Evolutionary conservation across 2,329 filamentous ascomycete species (phyloP), one percentile per base, ranked within the genome.

Genomic region (Botrytis cinerea): DNA sequence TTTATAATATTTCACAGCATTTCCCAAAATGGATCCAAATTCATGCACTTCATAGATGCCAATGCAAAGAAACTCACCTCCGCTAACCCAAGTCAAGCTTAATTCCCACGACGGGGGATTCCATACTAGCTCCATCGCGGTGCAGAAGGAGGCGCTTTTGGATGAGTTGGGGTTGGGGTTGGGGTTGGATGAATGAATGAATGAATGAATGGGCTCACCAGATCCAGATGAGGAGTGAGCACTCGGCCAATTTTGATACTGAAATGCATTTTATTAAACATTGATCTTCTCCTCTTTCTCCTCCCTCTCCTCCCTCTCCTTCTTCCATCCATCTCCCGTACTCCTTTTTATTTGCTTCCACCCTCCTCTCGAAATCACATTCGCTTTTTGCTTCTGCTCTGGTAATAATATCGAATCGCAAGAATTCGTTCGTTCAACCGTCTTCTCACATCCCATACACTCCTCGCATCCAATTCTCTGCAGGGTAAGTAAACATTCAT

Each of bases 401-500:
- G 22, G 25, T 14, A 32, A 48, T 2, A 48, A 48, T 2, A 48
- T n/a, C 10, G 3, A 35, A 45, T 20, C 12, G 18, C 18, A 28
- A 32, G n/a, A 60, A 48, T 60, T 38, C 69, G 8, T 62, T 68
- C 40, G 28, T 68, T 72, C 28, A 25, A 8, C n/a, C 8, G 22
- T 67, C 48, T 54, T 16, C 48, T n/a, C 48, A 45, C 40, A 43
- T 46, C 20, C 25, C 59, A 40, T 45, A 9, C 59, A 40, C 38
- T 5, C 28, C 46, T 14, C 35, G 9, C 60, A 62, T n/a, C 43
- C 64, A 22, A 40, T 22, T 32, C 43, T 67, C 48, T 48, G 46
- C 70, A 72, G 68, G 70, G 70, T 48, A 72, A 68, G 38, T 60
- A 72, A 72, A 68, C 35, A 46, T 61, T 46, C 45, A 46, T 61